Evolutionary conservation across 768 basidiomycete species (phyloP).

Genomic region (Boletellus ananas): DNA sequence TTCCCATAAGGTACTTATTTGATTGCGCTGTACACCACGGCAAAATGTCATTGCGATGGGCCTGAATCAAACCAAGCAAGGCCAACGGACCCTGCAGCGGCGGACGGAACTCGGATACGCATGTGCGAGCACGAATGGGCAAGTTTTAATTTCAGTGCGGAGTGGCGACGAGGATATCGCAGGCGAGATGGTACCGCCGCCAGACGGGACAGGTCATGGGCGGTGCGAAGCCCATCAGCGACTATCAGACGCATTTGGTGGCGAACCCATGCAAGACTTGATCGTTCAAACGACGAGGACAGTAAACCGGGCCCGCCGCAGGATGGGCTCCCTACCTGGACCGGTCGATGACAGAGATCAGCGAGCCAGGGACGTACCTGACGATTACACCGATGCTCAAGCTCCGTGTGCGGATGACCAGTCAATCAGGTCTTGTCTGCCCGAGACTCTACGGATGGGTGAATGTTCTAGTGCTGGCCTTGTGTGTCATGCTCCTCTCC

Average conservation of each 20-base stretch:
- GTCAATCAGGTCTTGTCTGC: background rate
- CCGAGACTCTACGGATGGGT: conserved; percentile 2
- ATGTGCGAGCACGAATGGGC: conserved; percentile 42
- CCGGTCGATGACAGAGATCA: no score
- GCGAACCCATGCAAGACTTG: no score
- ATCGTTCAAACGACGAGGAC: no score
- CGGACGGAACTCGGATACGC: conserved; percentile 36
- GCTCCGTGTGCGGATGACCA: no score
- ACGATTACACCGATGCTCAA: background rate
- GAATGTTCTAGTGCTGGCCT: conserved; percentile 13
- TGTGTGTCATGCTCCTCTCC: conserved; percentile 9
- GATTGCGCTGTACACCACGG: background rate
- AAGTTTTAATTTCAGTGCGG: conserved; percentile 45
- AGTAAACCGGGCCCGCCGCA: background rate
- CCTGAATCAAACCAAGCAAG: no score
- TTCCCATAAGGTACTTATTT: background rate
- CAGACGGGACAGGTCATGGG: background rate
- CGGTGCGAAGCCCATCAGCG: background rate
- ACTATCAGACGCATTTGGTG: background rate
- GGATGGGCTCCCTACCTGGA: background rate
- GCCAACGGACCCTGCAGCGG: background rate
- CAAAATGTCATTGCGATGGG: background rate
- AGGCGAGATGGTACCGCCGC: conserved; percentile 49
- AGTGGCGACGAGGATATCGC: conserved; percentile 46
- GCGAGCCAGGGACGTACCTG: background rate